Evolutionary conservation across 2,329 filamentous ascomycete species (phyloP).

Genomic region (Xylariomycetidae sp.): DNA sequence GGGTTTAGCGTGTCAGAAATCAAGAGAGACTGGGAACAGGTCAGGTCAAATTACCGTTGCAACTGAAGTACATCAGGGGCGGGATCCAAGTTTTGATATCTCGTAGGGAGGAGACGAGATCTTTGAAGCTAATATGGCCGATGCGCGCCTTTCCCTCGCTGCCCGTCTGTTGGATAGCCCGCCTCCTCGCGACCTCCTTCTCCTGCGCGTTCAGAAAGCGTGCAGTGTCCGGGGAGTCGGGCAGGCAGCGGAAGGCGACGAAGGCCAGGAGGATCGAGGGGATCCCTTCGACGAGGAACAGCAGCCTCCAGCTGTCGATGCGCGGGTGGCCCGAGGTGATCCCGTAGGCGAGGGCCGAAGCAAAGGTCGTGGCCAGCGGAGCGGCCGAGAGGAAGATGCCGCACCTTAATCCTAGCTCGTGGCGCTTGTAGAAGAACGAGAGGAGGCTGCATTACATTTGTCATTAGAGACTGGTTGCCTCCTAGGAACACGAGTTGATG

Average conservation of each 20-base stretch:
- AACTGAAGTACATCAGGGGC: slow-evolving; percentile 36
- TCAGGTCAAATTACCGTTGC: slow-evolving; percentile 27
- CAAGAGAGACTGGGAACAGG: slow-evolving; percentile 9
- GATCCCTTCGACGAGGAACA: slow-evolving; percentile 32
- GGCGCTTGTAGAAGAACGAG: slow-evolving; percentile 36
- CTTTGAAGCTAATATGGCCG: slow-evolving; percentile 37
- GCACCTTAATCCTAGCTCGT: slow-evolving; percentile 38
- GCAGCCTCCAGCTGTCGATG: slow-evolving; percentile 39
- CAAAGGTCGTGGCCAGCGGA: slow-evolving; percentile 65
- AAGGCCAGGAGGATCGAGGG: slow-evolving; percentile 28
- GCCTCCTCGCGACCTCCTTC: slow-evolving; percentile 49
- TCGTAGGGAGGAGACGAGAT: slow-evolving; percentile 41
- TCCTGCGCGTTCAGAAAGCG: slow-evolving; percentile 54
- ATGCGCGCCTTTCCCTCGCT: slow-evolving; percentile 43
- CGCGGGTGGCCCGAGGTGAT: slow-evolving; percentile 58
- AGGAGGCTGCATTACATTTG: too few species aligned
- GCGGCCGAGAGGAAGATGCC: slow-evolving; percentile 38
- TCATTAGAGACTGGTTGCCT: too few species aligned
- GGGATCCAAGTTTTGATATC: slow-evolving; percentile 47
- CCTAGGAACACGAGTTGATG: too few species aligned
- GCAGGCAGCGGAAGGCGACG: slow-evolving; percentile 24
- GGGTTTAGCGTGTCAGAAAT: slow-evolving; percentile 38
- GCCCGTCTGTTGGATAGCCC: slow-evolving; percentile 50
- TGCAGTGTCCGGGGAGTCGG: slow-evolving; percentile 46
- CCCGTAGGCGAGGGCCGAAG: slow-evolving; percentile 62